These are phyloP conservation scores for Podaxis sp. DNA, from an alignment of 768 basidiomycete genomes.

Conservation along the genomic window DNA sequence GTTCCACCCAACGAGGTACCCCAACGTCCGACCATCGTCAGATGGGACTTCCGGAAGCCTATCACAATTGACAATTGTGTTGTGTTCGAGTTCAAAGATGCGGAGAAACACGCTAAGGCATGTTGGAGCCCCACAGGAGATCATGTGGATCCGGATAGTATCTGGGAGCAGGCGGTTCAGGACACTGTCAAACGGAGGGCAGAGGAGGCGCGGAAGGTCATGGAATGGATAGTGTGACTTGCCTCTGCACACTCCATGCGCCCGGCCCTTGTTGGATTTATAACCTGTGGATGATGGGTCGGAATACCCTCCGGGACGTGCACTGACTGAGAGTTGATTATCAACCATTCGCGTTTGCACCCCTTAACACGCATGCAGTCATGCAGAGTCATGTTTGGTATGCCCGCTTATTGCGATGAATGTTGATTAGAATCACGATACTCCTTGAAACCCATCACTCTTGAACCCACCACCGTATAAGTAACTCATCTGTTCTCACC, in stretches of 20 bases:
- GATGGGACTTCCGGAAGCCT: conserved; percentile 74
- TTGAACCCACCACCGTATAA: background rate
- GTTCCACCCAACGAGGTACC: conserved; percentile 80
- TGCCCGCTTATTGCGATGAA: too few relatives aligned
- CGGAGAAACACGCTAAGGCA: conserved; percentile 58
- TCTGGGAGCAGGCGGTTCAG: conserved; percentile 72
- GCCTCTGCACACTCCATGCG: background rate
- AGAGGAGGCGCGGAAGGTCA: conserved; percentile 56
- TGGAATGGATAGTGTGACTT: conserved; percentile 51
- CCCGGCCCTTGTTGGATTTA: background rate
- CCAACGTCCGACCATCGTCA: conserved; percentile 67
- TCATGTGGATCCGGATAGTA: conserved; percentile 42
- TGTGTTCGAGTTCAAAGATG: conserved; percentile 77
- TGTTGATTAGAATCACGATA: too few relatives aligned
- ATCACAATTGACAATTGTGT: conserved; percentile 82
- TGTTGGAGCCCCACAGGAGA: conserved; percentile 35
- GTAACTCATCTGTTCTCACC: background rate
- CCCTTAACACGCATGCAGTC: too few relatives aligned
- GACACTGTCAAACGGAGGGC: conserved; percentile 56
- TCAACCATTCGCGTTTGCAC: too few relatives aligned
- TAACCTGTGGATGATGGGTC: too few relatives aligned
- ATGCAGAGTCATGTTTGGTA: too few relatives aligned
- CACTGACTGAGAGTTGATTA: too few relatives aligned
- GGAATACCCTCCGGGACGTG: too few relatives aligned
- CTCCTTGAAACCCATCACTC: too few relatives aligned